Evolutionary conservation across 1,284 basidiomycete genomes (phyloP).

Genomic region (Cystobasidium sp.): DNA sequence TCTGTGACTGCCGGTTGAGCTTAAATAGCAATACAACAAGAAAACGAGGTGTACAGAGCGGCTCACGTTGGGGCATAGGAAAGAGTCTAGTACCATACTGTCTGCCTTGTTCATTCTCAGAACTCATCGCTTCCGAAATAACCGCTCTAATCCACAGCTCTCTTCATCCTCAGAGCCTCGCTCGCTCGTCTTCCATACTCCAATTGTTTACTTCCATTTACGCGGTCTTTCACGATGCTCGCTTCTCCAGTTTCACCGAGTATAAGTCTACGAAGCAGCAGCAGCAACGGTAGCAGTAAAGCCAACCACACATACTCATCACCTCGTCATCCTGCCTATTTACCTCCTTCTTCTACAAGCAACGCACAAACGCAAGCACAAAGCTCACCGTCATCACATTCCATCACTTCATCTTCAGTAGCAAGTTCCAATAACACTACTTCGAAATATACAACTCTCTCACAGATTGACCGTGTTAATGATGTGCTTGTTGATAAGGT

Average conservation of each 20-base stretch:
- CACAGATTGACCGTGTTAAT: constrained; percentile 13
- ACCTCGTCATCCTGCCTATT: constrained; percentile 17
- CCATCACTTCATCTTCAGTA: neutral
- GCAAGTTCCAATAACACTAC: neutral
- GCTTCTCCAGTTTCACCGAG: constrained; percentile 25
- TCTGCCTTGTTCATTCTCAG: neutral
- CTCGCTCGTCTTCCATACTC: neutral
- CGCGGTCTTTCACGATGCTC: constrained; percentile 4
- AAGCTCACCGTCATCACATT: constrained; percentile 6
- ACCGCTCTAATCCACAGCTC: neutral
- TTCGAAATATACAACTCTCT: constrained; percentile 9
- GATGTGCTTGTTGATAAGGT: constrained; percentile 25
- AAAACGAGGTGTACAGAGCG: too few relatives aligned
- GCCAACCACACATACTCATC: constrained; percentile 4
- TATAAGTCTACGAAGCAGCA: constrained; percentile 7
- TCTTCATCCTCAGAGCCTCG: neutral
- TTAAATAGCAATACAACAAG: too few relatives aligned
- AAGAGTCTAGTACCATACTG: neutral
- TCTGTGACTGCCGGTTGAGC: too few relatives aligned
- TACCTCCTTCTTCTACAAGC: neutral
- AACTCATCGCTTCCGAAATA: neutral
- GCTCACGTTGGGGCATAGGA: too few relatives aligned
- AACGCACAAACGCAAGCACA: neutral
- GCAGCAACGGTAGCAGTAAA: neutral
- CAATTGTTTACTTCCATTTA: neutral